Percentiles rank a stretch among this genome's conserved stretches.
phyloP scores from a whole-genome alignment of 73 alveolate species.

The Paramecium pentaurelia region DNA sequence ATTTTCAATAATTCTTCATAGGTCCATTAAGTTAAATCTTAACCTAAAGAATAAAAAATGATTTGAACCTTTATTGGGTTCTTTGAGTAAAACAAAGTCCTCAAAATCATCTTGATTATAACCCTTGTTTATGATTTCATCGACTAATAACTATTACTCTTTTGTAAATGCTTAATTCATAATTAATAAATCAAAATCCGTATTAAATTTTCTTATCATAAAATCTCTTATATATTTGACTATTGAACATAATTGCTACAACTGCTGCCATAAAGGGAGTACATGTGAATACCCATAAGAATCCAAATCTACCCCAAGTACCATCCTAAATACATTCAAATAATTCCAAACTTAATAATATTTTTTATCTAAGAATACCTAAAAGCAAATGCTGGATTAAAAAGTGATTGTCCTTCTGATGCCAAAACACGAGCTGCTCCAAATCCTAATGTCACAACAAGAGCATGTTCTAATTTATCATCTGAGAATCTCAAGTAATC shows the following conservation, averaged over 20 bases:
- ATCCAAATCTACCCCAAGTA: conserved; percentile 43
- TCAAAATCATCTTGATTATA: neutral
- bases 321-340: conserved; percentile 48
- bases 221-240: conserved; percentile 33
- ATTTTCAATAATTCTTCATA: neutral
- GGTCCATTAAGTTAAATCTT: neutral
- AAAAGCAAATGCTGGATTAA: conserved; percentile 52
- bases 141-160: conserved; percentile 9
- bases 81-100: neutral
- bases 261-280: conserved; percentile 37
- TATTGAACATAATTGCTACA: neutral
- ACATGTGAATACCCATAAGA: conserved; percentile 12
- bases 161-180: neutral
- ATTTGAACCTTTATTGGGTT: neutral
- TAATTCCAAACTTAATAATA: neutral
- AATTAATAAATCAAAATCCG: conserved; percentile 36
- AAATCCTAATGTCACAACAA: neutral
- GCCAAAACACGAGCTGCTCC: conserved; percentile 7
- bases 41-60: neutral
- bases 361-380: neutral
- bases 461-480: conserved; percentile 28
- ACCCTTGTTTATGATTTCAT: neutral
- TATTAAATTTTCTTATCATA: conserved; percentile 8
- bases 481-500: conserved; percentile 6
- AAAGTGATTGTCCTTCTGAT: neutral